Evolutionary conservation across 768 basidiomycete genomes (phyloP).

Genomic region (Psilocybe azurescens): DNA sequence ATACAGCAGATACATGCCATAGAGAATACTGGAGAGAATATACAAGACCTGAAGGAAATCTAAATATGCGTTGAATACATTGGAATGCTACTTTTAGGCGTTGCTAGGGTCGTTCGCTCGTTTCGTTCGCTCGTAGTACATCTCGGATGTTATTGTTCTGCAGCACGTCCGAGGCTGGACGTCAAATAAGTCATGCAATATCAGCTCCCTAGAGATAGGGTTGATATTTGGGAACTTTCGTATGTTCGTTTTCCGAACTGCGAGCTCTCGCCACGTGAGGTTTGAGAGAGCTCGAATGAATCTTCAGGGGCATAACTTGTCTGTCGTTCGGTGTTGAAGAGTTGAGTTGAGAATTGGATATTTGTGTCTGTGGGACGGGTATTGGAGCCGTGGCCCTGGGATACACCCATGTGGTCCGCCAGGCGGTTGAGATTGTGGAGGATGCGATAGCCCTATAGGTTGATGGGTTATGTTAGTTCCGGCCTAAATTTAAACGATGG

Average conservation of each 20-base stretch:
- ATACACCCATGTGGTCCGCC: constrained; percentile 21
- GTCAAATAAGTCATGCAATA: neutral
- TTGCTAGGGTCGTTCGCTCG: neutral
- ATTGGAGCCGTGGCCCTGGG: constrained; percentile 15
- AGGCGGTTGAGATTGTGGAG: constrained; percentile 39
- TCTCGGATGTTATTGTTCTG: neutral
- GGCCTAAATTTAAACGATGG: neutral
- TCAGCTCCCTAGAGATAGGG: constrained; percentile 6
- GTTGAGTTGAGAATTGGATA: constrained; percentile 34
- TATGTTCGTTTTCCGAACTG: constrained; percentile 1
- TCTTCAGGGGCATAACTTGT: constrained; percentile 9
- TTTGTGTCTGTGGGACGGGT: constrained; percentile 31
- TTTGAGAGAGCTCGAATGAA: constrained; percentile 27
- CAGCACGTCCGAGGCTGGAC: neutral
- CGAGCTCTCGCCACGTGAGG: neutral
- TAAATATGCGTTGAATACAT: neutral
- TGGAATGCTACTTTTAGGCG: neutral
- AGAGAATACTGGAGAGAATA: neutral
- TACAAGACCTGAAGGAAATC: neutral
- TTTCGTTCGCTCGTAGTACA: neutral
- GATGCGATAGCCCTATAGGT: constrained; percentile 38
- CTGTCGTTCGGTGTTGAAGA: constrained; percentile 17
- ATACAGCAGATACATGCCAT: neutral
- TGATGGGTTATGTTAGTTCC: neutral
- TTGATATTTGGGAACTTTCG: constrained; percentile 9